phyloP scores from a whole-genome alignment of 768 basidiomycete genomes.

The Rhizopogon vinicolor region DNA sequence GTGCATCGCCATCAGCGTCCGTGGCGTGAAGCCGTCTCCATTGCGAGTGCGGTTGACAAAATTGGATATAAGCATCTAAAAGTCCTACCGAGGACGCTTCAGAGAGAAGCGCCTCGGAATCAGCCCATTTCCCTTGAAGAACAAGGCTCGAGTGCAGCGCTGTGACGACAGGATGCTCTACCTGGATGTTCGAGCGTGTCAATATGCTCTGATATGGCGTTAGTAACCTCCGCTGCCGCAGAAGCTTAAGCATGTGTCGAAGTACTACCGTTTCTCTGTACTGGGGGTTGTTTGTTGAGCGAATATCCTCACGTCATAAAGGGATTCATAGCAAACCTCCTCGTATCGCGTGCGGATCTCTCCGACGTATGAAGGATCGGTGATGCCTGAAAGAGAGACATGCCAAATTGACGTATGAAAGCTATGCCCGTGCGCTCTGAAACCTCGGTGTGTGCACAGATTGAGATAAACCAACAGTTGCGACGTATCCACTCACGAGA shows the following conservation, averaged over 20 bases:
- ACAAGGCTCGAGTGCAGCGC: constrained; percentile 61
- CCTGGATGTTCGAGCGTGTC: constrained; percentile 44
- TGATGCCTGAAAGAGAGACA: constrained; percentile 57
- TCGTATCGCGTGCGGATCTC: constrained; percentile 49
- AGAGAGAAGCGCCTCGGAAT: constrained; percentile 50
- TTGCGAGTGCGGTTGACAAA: constrained; percentile 51
- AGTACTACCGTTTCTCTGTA: constrained; percentile 62
- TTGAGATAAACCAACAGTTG: neutral
- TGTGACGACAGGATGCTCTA: constrained; percentile 71
- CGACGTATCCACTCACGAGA: constrained; percentile 51
- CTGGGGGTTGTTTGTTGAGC: constrained; percentile 28
- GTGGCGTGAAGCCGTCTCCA: constrained; percentile 60
- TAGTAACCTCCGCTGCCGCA: constrained; percentile 70
- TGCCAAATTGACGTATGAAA: constrained; percentile 84
- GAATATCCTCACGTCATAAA: neutral
- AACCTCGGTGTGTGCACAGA: neutral
- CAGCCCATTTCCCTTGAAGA: constrained; percentile 58
- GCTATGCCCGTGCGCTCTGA: constrained; percentile 63
- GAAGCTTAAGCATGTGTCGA: constrained; percentile 68
- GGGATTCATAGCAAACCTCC: constrained; percentile 41
- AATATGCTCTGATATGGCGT: constrained; percentile 60
- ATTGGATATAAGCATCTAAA: constrained; percentile 54
- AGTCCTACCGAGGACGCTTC: constrained; percentile 49
- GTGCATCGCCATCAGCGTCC: constrained; percentile 60
- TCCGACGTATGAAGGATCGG: constrained; percentile 53